Base-by-base conservation (phyloP, 2,329 filamentous ascomycete genomes). In the Thermothelomyces thermophilus region DNA sequence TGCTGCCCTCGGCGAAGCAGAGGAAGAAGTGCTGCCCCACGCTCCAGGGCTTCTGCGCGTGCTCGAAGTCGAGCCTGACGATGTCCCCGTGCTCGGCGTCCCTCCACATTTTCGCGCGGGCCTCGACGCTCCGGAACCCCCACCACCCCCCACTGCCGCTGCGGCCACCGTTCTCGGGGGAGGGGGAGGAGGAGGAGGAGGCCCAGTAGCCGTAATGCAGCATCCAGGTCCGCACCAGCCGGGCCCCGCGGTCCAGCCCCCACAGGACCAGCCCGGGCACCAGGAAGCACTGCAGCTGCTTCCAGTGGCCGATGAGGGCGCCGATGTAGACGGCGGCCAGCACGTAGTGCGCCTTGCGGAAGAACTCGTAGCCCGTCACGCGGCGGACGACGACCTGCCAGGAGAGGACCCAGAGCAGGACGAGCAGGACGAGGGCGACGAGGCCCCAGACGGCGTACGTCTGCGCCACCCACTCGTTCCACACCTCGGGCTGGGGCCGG, bases 291-390 rank as follows among this genome's bases (percentile, higher is more conserved):
- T 76, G 73, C 3, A 90, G 70, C 44, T 81, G 70, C 44, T 73
- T 64, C 86, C 86, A 90, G 62, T 90, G 86, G 1, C 76, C 85
- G 77, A 84, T 88, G 65, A 84, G 84, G 3, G 84, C 84, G 4
- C 83, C 86, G 11, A 90, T 77, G 64, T 87, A 90, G 4, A 89
- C 64, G 69, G 85, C 80, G 10, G 85, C 86, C 2, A 89, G 70
- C 11, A 88, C 70, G 58, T 87, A 87, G 62, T 90, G 86, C 0
- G 77, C 69, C 62, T 87, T 88, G 53, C 84, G 76, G 72, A 90
- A 90, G 66, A 85, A 82, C 60, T 90, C 86, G 64, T 90, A 88
- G 2, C 86, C 86, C 0, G 83, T 87, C 41, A 75, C 66, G 8
- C 49, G 41, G 9, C 75, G 73, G 50, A 89, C 84, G 1, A 74